Base-by-base conservation (phyloP, 2,329 filamentous ascomycete genomes). In the Alternaria sp. region DNA sequence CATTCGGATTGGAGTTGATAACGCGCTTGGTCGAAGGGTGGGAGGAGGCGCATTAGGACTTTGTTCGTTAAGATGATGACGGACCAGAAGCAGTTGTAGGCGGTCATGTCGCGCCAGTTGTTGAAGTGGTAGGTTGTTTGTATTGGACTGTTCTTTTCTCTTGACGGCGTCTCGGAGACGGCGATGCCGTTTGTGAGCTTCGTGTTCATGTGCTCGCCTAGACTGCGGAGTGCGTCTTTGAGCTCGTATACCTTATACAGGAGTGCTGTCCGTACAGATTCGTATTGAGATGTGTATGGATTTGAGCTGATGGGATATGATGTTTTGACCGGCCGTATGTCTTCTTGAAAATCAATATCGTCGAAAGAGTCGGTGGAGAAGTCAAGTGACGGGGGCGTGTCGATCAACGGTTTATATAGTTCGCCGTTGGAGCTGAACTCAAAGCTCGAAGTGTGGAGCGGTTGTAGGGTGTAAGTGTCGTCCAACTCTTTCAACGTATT, bases 1-100 rank as follows among this genome's bases (percentile, higher is more conserved):
- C 68, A 75, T 55, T 78, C 74, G 8, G 69, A 67, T 62, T 77
- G 69, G 2, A 79, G 49, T 6, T 58, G 63, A 52, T 70, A 70
- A 40, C 66, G 55, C 6, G 57, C 56, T 7, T 71, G 68, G 43
- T 75, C 68, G 36, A 59, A 71, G 3, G 68, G 62, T n/a, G 70
- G 69, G 1, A 78, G 67, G 1, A 78, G 63, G 53, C 70, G 72
- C 57, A 76, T 71, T 13, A 77, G 54, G 44, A 73, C 56, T 63
- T 74, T 75, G 57, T 77, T 78, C 9, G 69, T 67, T 21, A 77
- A 51, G 49, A 79, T 77, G 26, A 74, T 61, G 6, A 78, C 63
- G 4, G 76, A 71, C 75, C 75, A 77, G 61, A 70, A 74, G 56
- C 72, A 75, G 63, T 69, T 76, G 61, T 77, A 78, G 11, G 69